A percentile compares a stretch with the other conserved stretches of the same genome.
Conservation (phyloP, 179 eudicot genomes). For the Silene noctiflora region DNA sequence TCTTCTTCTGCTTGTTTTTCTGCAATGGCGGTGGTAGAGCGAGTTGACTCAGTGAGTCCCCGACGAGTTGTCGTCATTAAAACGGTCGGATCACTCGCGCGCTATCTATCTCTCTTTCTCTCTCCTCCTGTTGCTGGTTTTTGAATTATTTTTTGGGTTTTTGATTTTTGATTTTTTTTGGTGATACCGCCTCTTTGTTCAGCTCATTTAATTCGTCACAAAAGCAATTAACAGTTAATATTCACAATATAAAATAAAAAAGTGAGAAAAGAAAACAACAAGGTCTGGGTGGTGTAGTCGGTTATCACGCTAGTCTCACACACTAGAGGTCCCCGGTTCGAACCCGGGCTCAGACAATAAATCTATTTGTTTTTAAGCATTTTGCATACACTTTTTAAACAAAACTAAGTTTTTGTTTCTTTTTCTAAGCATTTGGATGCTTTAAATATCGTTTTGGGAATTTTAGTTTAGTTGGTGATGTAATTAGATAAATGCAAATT, state of each 20-base stretch:
- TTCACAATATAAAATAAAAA: too few species aligned
- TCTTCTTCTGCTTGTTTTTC: conserved; percentile 38
- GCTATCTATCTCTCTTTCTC: background rate
- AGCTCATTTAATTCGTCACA: too few species aligned
- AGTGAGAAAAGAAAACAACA: background rate
- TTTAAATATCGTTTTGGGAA: too few species aligned
- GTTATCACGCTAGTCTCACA: conserved; percentile 99
- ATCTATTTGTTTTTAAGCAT: too few species aligned
- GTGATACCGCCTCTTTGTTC: background rate
- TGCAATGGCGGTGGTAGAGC: background rate
- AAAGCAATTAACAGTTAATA: too few species aligned
- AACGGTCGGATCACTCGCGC: background rate
- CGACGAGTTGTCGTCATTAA: conserved; percentile 1
- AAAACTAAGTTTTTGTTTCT: too few species aligned
- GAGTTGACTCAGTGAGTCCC: conserved; percentile 26
- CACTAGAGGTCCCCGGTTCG: conserved; percentile 99
- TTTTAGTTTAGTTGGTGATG: too few species aligned
- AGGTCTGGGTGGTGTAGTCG: conserved; percentile 99
- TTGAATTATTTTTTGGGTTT: conserved; percentile 12
- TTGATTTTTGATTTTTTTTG: conserved; percentile 18
- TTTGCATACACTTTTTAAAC: too few species aligned
- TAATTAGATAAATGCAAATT: too few species aligned
- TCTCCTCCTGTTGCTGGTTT: background rate
- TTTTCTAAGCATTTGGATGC: too few species aligned
- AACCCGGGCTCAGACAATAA: conserved; percentile 98